These are phyloP conservation scores for Chrysosporium keratinophilum DNA, from an alignment of 2,329 filamentous ascomycete species.

Conservation along the genomic window DNA sequence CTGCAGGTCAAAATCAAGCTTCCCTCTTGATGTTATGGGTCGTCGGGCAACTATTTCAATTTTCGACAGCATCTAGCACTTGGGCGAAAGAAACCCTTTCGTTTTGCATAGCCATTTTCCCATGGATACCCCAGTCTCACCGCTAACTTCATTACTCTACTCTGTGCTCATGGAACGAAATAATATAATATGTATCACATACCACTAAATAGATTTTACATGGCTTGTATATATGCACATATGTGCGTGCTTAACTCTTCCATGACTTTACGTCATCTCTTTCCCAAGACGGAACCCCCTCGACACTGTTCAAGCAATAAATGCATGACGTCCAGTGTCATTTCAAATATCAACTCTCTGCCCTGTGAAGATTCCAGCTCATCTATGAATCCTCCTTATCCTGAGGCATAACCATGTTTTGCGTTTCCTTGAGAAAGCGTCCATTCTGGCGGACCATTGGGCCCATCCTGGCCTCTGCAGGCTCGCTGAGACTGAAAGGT, in stretches of 20 bases:
- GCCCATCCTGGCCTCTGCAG: conserved; percentile 5
- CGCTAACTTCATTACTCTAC: too few relatives aligned
- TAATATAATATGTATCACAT: too few relatives aligned
- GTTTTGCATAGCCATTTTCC: too few relatives aligned
- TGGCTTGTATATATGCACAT: neutral
- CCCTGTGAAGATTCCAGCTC: neutral
- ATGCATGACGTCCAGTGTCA: neutral
- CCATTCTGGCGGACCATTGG: conserved; percentile 10
- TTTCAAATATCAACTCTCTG: neutral
- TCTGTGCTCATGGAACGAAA: too few relatives aligned
- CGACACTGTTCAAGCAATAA: neutral
- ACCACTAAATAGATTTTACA: neutral
- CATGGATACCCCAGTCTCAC: too few relatives aligned
- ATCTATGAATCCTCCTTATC: neutral
- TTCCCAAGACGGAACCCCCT: neutral
- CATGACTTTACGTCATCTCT: neutral
- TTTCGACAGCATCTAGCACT: too few relatives aligned
- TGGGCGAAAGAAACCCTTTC: too few relatives aligned
- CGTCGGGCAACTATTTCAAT: too few relatives aligned
- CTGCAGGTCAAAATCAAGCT: neutral
- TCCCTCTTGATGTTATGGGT: too few relatives aligned
- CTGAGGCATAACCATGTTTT: conserved; percentile 6
- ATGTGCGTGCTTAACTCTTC: neutral
- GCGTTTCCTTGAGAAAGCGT: conserved; percentile 8
- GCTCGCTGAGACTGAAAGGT: conserved; percentile 19